Conservation (phyloP, 345 rosid genomes). For the Pistacia vera region DNA sequence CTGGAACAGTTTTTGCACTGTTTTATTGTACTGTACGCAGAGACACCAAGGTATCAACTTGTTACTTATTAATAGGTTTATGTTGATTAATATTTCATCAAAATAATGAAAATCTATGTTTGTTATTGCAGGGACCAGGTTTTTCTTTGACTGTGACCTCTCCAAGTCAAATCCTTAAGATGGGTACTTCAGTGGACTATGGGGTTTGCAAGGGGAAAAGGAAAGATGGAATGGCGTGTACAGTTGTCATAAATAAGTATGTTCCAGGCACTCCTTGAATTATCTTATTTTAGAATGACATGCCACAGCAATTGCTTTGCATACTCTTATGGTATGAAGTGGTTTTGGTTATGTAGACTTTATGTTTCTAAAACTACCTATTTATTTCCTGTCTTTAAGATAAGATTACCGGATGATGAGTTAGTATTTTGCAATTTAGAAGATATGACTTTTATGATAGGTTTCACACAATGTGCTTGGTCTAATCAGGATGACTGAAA, state of each 20-base stretch:
- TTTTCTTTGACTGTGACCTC: conserved; percentile 74
- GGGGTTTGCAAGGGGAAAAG: conserved; percentile 84
- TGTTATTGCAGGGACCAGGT: conserved; percentile 57
- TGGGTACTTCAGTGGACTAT: conserved; percentile 82
- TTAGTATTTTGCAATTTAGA: not conserved
- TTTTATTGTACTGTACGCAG: conserved; percentile 74
- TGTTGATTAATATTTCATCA: not conserved
- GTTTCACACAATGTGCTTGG: not conserved
- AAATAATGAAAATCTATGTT: conserved; percentile 7
- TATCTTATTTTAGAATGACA: not conserved
- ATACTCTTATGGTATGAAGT: conserved; percentile 1
- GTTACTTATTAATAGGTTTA: not conserved
- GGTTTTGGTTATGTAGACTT: not conserved
- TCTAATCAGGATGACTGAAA: not conserved
- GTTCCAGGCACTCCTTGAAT: conserved; percentile 18
- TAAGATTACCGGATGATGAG: not conserved
- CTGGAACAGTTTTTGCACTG: conserved; percentile 76
- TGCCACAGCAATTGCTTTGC: not conserved
- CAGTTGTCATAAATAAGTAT: conserved; percentile 72
- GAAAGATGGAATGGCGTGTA: conserved; percentile 79
- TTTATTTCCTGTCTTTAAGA: not conserved
- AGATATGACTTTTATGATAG: too few relatives aligned
- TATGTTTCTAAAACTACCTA: not conserved
- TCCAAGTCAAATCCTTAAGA: conserved; percentile 66
- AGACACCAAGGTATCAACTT: conserved; percentile 51